Evolutionary conservation across 108 stramenopile species (phyloP).

Genomic region (Fragilaria crotonensis): DNA sequence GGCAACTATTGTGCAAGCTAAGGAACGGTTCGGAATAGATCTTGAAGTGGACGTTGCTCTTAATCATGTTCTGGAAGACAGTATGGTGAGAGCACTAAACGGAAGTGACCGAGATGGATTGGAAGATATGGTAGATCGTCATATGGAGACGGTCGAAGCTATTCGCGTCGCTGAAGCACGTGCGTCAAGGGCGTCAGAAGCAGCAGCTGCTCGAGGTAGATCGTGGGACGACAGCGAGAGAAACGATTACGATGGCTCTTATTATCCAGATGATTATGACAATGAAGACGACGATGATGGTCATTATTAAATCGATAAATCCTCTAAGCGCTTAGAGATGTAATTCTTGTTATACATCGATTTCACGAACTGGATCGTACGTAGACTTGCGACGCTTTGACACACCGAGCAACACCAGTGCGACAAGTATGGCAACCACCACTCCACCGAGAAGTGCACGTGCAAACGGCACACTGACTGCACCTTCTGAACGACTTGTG

Average conservation of each 20-base stretch:
- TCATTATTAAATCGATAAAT: too few species aligned
- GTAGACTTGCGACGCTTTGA: background rate
- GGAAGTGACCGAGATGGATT: constrained; percentile 23
- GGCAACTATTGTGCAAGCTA: constrained; percentile 28
- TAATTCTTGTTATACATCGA: too few species aligned
- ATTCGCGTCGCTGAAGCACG: constrained; percentile 43
- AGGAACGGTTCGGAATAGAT: constrained; percentile 16
- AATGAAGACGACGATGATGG: constrained; percentile 8
- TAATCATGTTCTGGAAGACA: constrained; percentile 62
- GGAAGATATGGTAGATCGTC: constrained; percentile 53
- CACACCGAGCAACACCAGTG: background rate
- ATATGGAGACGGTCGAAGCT: constrained; percentile 43
- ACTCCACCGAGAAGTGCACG: too few species aligned
- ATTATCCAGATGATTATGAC: constrained; percentile 12
- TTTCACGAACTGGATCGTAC: background rate
- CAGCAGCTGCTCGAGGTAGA: constrained; percentile 12
- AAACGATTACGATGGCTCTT: background rate
- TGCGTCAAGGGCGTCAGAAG: constrained; percentile 34
- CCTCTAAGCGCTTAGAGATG: too few species aligned
- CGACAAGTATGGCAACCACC: background rate
- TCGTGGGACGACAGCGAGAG: background rate
- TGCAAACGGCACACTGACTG: too few species aligned
- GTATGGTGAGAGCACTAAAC: constrained; percentile 44
- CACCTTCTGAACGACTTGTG: too few species aligned
- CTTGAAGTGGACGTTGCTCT: constrained; percentile 50